Percentiles rank a stretch among this genome's conserved stretches.
phyloP scores from a whole-genome alignment of 1,139 yeast genomes.

The Saccharomyces hybrid region DNA sequence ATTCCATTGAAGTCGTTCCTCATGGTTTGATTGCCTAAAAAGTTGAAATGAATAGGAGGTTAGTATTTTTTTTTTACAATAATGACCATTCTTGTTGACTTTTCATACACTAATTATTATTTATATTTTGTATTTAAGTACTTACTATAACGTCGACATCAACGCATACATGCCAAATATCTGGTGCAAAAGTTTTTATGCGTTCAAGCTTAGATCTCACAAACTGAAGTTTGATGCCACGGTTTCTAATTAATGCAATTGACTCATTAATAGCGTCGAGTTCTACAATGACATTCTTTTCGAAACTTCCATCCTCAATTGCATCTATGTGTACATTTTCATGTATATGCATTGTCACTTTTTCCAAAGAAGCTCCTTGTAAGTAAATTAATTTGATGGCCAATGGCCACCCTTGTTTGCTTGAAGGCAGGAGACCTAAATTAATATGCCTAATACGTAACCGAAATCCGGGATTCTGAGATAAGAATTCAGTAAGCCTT shows the following conservation, averaged over 20 bases:
- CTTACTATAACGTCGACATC: slow-evolving; percentile 36
- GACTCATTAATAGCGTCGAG: background rate
- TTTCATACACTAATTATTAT: background rate
- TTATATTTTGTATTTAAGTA: background rate
- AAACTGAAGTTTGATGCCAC: slow-evolving; percentile 6
- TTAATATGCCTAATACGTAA: slow-evolving; percentile 54
- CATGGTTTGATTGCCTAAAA: slow-evolving; percentile 9
- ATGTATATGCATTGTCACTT: slow-evolving; percentile 54
- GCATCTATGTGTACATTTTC: slow-evolving; percentile 55
- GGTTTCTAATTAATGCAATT: background rate
- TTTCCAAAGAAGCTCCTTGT: slow-evolving; percentile 8
- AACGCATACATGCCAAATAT: slow-evolving; percentile 68
- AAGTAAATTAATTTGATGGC: slow-evolving; percentile 32
- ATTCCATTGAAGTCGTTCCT: slow-evolving; percentile 67
- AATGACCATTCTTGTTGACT: background rate
- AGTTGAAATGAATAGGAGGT: background rate
- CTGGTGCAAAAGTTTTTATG: slow-evolving; percentile 84
- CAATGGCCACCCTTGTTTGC: slow-evolving; percentile 52
- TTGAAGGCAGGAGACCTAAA: slow-evolving; percentile 68
- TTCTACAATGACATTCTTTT: background rate
- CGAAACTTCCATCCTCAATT: slow-evolving; percentile 28
- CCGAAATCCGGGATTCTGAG: background rate
- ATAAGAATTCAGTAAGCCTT: slow-evolving; percentile 32
- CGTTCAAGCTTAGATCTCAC: slow-evolving; percentile 35
- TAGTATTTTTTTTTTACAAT: background rate